Evolutionary conservation across 805 yeast species (phyloP).

Genomic region (Candida coquimbonensis): DNA sequence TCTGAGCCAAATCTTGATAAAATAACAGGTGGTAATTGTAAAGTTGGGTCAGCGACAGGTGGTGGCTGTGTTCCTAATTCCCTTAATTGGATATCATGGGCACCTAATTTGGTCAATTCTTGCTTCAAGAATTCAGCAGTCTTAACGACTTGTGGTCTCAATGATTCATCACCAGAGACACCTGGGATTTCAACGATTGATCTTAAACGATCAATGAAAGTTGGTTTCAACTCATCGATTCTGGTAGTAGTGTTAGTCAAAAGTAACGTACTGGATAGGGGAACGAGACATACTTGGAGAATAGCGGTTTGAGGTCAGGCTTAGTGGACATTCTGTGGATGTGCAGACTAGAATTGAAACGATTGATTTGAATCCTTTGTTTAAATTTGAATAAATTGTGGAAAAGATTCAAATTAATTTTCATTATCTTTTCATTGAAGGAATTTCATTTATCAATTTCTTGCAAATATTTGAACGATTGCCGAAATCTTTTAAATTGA

Average conservation of each 20-base stretch:
- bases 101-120: constrained; percentile 70
- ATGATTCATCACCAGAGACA: constrained; percentile 83
- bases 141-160: constrained; percentile 82
- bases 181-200: constrained; percentile 93
- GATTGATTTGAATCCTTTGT: not conserved
- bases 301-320: constrained; percentile 9
- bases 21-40: constrained; percentile 91
- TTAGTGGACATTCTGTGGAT: constrained; percentile 5
- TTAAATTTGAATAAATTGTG: not conserved
- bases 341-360: not conserved
- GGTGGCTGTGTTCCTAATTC: constrained; percentile 88
- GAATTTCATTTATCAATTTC: not conserved
- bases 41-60: constrained; percentile 60
- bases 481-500: constrained; percentile 4
- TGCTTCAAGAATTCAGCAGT: constrained; percentile 78
- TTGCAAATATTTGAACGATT: constrained; percentile 3
- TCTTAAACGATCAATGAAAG: constrained; percentile 62
- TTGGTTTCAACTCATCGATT: constrained; percentile 69
- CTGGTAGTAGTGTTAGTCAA: constrained; percentile 24
- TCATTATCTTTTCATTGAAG: not conserved
- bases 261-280: not conserved
- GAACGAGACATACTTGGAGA: constrained; percentile 9
- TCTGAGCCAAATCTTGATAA: constrained; percentile 81
- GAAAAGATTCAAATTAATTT: not conserved
- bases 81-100: constrained; percentile 71